A percentile compares a stretch with the other conserved stretches of the same genome.
These are phyloP conservation scores for Scheffersomyces quercinus DNA, from an alignment of 1,139 yeast species.

Conservation along the genomic window DNA sequence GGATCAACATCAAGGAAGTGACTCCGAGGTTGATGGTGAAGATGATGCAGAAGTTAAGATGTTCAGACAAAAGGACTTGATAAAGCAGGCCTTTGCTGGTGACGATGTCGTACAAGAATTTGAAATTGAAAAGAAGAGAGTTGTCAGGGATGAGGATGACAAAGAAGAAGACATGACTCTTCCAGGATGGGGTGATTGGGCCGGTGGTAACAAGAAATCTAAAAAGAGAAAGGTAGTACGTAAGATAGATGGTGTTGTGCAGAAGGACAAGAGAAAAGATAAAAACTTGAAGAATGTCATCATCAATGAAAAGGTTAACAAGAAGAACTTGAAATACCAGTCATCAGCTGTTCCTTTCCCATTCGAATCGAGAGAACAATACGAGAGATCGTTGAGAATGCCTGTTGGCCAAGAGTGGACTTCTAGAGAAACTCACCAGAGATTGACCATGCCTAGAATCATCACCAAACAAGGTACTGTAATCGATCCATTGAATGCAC, in stretches of 20 bases:
- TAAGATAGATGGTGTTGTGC: constrained; percentile 71
- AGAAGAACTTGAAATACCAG: constrained; percentile 81
- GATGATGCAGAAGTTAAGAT: constrained; percentile 32
- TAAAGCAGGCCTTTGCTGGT: constrained; percentile 93
- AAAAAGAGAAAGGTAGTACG: constrained; percentile 66
- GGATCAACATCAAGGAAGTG: constrained; percentile 19
- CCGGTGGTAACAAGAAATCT: constrained; percentile 56
- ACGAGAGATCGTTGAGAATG: constrained; percentile 89
- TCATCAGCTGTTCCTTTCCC: constrained; percentile 92
- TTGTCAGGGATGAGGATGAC: constrained; percentile 81
- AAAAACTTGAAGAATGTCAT: constrained; percentile 77
- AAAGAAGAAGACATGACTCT: constrained; percentile 79
- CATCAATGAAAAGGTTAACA: constrained; percentile 83
- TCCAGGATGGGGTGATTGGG: constrained; percentile 97
- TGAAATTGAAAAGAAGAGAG: constrained; percentile 67
- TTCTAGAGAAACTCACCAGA: constrained; percentile 82
- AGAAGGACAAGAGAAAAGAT: constrained; percentile 73
- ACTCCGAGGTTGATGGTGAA: constrained; percentile 35
- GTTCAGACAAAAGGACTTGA: constrained; percentile 81
- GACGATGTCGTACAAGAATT: constrained; percentile 88
- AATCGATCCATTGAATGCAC: constrained; percentile 84
- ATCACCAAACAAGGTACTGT: constrained; percentile 85
- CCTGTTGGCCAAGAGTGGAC: constrained; percentile 99
- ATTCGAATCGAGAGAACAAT: constrained; percentile 88
- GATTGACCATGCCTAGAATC: constrained; percentile 84